Conservation (phyloP, 2,329 filamentous ascomycete species). For the Aspergillus nomiae region DNA sequence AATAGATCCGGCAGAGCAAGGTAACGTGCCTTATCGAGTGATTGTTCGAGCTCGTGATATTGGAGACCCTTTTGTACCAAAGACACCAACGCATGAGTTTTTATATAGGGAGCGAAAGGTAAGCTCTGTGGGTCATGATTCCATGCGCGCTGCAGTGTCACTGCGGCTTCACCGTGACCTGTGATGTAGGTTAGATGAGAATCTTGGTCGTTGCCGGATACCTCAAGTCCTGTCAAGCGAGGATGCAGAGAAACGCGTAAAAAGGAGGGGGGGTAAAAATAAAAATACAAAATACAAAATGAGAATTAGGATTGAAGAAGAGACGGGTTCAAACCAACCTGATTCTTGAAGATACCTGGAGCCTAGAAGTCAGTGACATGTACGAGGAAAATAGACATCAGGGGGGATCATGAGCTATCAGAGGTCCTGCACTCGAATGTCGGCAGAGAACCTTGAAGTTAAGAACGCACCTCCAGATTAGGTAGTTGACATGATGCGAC, state of each 20-base stretch:
- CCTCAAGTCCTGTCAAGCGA: not conserved
- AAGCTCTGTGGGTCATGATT: conserved; percentile 62
- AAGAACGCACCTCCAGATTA: conserved; percentile 64
- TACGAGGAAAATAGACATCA: conserved; percentile 7
- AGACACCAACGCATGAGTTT: conserved; percentile 60
- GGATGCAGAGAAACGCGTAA: not conserved
- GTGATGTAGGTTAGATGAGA: conserved; percentile 15
- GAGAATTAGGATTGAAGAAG: conserved; percentile 9
- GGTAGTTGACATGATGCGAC: conserved; percentile 66
- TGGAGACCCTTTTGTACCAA: conserved; percentile 66
- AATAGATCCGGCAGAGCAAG: not conserved
- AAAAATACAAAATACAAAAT: conserved; percentile 11
- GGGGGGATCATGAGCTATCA: not conserved
- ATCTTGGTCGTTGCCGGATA: not conserved
- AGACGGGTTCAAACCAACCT: conserved; percentile 42
- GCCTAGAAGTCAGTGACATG: conserved; percentile 14
- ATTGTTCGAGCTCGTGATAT: conserved; percentile 54
- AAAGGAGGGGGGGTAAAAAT: not conserved
- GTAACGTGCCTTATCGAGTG: conserved; percentile 50
- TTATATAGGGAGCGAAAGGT: conserved; percentile 62
- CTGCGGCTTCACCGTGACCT: conserved; percentile 62
- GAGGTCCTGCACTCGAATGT: conserved; percentile 2
- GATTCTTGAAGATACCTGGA: conserved; percentile 58
- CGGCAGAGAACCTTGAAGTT: not conserved
- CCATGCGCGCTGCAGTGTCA: conserved; percentile 65